Evolutionary conservation across 148 eudicot genomes (phyloP), one percentile per base, ranked within the genome.

Genomic region (Persicaria tinctoria): DNA sequence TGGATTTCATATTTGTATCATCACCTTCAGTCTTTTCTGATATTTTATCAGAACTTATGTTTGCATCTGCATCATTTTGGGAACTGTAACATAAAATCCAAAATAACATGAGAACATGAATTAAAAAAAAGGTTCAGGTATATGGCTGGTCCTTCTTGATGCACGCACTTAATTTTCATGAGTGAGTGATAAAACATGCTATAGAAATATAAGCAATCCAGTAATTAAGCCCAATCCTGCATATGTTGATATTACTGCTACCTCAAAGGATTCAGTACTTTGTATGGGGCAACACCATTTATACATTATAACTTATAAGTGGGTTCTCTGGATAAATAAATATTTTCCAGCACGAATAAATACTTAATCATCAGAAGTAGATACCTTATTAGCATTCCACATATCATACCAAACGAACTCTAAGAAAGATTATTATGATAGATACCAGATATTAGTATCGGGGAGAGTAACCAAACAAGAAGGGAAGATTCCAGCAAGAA

Each of bases 1-100:
- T 85, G 10, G 74, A 72, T 47, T 85, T 84, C 48, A 51, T 70
- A 51, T 75, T 47, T 16, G 56, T 76, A 75, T 72, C 80, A 50
- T 68, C 78, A 49, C 69, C 76, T 51, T 56, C 38, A 74, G 54
- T 60, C 78, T 74, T 80, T 41, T 66, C 48, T 66, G 70, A 8
- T 41, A 2, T 6, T 66, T 66, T 66, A 41, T 41, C 70, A 41
- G 70, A 66, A 38, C 18, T 14, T 8, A 66, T 66, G 18, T 14
- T 66, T 13, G 41, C 47, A 66, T 32, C 70, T 66, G 70, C 70
- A 41, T 66, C 70, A 38, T 66, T 66, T 14, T 41, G 48, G 17
- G 48, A 44, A 1, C 70, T 66, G 70, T 18, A 66, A 66, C 46
- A 59, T 5, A 59, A 18, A 5, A n/a, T 17, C 62, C 23, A 16